These are phyloP conservation scores for Penicillium hesseltinei DNA, from an alignment of 2,329 filamentous ascomycete species.

Conservation along the genomic window DNA sequence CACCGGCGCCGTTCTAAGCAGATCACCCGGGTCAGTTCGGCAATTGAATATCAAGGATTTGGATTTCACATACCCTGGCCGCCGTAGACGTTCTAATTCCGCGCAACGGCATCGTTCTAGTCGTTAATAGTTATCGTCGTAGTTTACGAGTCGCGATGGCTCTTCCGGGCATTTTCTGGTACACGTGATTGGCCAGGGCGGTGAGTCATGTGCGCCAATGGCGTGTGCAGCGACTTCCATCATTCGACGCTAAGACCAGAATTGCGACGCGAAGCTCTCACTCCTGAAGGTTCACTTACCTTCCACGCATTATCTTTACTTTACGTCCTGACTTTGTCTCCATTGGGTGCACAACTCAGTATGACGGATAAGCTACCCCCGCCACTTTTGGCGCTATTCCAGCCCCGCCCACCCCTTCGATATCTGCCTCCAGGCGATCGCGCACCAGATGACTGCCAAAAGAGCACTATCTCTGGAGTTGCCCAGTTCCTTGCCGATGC, in stretches of 20 bases:
- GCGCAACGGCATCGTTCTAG: slow-evolving; percentile 44
- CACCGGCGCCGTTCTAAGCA: slow-evolving; percentile 85
- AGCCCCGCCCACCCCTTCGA: slow-evolving; percentile 85
- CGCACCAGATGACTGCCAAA: slow-evolving; percentile 77
- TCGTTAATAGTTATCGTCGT: slow-evolving; percentile 7
- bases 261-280: slow-evolving; percentile 18
- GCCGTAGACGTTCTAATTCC: slow-evolving; percentile 55
- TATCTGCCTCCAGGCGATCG: slow-evolving; percentile 82
- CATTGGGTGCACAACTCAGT: slow-evolving; percentile 27
- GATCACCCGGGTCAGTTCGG: slow-evolving; percentile 7
- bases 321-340: slow-evolving; percentile 15
- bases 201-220: slow-evolving; percentile 1
- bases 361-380: slow-evolving; percentile 98
- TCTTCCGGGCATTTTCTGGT: slow-evolving; percentile 28
- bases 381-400: slow-evolving; percentile 89
- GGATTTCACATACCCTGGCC: slow-evolving; percentile 51
- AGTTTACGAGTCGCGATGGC: slow-evolving; percentile 11
- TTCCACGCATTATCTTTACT: slow-evolving; percentile 16
- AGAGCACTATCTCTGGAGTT: slow-evolving; percentile 69
- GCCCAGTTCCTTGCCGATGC: slow-evolving; percentile 72
- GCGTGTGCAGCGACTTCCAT: slow-evolving; percentile 13
- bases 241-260: slow-evolving; percentile 15
- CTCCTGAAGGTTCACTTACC: slow-evolving; percentile 17
- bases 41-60: not conserved
- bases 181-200: slow-evolving; percentile 7